Percentiles rank a stretch among this genome's conserved stretches.
These are phyloP conservation scores for Phialophora macrospora DNA, from an alignment of 2,329 filamentous ascomycete genomes.

Conservation along the genomic window DNA sequence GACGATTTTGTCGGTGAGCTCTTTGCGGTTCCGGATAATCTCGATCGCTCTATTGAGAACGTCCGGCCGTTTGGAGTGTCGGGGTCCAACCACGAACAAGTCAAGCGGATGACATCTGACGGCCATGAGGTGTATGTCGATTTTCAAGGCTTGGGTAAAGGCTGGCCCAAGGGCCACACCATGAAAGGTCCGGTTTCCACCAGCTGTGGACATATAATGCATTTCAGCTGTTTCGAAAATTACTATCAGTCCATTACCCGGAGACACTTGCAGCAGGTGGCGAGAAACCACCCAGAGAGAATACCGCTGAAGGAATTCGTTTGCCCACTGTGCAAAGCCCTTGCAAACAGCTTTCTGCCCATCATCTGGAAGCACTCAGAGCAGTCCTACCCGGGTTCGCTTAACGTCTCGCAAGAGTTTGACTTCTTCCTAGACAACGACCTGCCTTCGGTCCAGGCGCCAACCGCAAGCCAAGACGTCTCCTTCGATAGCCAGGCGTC, in stretches of 20 bases:
- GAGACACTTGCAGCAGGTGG: conserved; percentile 89
- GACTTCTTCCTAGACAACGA: conserved; percentile 69
- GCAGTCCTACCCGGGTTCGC: conserved; percentile 76
- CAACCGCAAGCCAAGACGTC: conserved; percentile 35
- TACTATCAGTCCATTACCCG: conserved; percentile 84
- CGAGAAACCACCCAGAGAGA: conserved; percentile 87
- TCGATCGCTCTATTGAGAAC: conserved; percentile 82
- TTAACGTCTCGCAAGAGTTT: conserved; percentile 67
- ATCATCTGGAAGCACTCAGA: conserved; percentile 95
- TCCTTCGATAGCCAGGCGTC: conserved; percentile 21
- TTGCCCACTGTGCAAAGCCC: conserved; percentile 92
- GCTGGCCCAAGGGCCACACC: conserved; percentile 73
- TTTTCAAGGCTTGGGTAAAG: conserved; percentile 83
- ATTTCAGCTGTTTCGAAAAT: conserved; percentile 90
- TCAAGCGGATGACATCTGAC: conserved; percentile 74
- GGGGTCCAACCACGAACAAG: conserved; percentile 77
- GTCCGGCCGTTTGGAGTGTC: conserved; percentile 90
- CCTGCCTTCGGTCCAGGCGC: conserved; percentile 50
- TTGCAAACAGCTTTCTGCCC: conserved; percentile 92
- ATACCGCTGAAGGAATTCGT: conserved; percentile 84
- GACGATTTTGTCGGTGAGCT: conserved; percentile 84
- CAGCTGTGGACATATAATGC: conserved; percentile 98
- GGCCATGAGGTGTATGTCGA: conserved; percentile 75
- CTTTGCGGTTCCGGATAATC: conserved; percentile 73
- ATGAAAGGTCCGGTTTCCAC: conserved; percentile 79